Evolutionary conservation across 352 stramenopile species (phyloP).

Genomic region (Globisporangium sylvaticum): DNA sequence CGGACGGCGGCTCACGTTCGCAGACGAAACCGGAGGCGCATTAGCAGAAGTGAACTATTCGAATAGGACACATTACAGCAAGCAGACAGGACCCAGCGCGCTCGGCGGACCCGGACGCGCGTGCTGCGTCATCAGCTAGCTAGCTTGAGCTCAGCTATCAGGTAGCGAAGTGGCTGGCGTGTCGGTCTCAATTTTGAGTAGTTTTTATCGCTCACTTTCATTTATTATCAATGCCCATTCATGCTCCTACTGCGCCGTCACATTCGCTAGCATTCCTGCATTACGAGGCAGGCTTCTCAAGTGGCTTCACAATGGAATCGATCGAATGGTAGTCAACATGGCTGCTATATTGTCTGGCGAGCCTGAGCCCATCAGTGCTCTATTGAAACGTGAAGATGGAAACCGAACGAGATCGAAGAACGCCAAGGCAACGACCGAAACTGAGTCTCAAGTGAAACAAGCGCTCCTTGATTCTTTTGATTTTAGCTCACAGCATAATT

Average conservation of each 20-base stretch:
- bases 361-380: background rate
- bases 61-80: slow-evolving; percentile 77
- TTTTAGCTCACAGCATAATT: slow-evolving; percentile 25
- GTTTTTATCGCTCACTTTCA: background rate
- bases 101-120: slow-evolving; percentile 25
- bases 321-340: background rate
- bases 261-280: background rate
- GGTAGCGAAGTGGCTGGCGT: background rate
- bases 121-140: slow-evolving; percentile 49
- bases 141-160: background rate
- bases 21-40: slow-evolving; percentile 52
- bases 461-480: slow-evolving; percentile 16
- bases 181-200: slow-evolving; percentile 5
- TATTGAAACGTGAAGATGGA: background rate
- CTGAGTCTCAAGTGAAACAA: slow-evolving; percentile 5
- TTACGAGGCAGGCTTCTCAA: background rate
- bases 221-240: background rate
- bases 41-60: slow-evolving; percentile 70
- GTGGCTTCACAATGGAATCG: background rate
- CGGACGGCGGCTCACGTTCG: slow-evolving; percentile 48
- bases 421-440: background rate
- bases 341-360: background rate
- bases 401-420: background rate
- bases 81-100: slow-evolving; percentile 37
- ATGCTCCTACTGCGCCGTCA: background rate